These are phyloP conservation scores for Reutealis trisperma DNA, from an alignment of 345 rosid species.

Conservation along the genomic window DNA sequence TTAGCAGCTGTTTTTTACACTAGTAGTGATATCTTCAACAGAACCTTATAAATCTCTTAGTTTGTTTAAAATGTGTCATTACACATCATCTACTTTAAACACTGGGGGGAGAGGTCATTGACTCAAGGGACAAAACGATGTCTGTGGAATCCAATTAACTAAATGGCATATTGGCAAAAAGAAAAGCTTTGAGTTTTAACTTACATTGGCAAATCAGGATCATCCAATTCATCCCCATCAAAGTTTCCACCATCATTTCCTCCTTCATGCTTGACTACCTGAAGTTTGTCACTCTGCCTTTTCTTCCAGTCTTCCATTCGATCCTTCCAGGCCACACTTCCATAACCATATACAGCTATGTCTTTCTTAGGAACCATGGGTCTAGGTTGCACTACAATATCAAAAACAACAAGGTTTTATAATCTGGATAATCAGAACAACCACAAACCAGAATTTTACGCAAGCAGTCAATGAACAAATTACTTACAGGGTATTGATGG, in stretches of 20 bases:
- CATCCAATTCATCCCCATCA: slow-evolving; percentile 70
- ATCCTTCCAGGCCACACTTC: slow-evolving; percentile 98
- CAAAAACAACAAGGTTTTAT: slow-evolving; percentile 18
- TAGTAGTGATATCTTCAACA: neutral
- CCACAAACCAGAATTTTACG: neutral
- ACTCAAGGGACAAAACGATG: neutral
- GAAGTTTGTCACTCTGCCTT: slow-evolving; percentile 78
- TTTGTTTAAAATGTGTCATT: neutral
- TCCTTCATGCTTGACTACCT: slow-evolving; percentile 79
- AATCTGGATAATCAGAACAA: neutral
- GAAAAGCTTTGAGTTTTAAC: slow-evolving; percentile 12
- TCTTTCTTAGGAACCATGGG: slow-evolving; percentile 94
- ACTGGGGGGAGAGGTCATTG: neutral
- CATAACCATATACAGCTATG: slow-evolving; percentile 83
- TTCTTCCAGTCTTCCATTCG: slow-evolving; percentile 94
- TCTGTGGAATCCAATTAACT: neutral
- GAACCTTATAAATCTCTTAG: neutral
- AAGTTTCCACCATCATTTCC: slow-evolving; percentile 57
- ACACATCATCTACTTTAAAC: neutral
- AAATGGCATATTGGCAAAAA: neutral
- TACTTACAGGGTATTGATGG: slow-evolving; percentile 72
- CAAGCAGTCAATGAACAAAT: neutral
- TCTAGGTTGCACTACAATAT: slow-evolving; percentile 68
- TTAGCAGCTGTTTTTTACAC: neutral
- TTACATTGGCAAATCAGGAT: slow-evolving; percentile 90